Conservation (phyloP, 495 filamentous ascomycete genomes). For the Aspergillus homomorphus region DNA sequence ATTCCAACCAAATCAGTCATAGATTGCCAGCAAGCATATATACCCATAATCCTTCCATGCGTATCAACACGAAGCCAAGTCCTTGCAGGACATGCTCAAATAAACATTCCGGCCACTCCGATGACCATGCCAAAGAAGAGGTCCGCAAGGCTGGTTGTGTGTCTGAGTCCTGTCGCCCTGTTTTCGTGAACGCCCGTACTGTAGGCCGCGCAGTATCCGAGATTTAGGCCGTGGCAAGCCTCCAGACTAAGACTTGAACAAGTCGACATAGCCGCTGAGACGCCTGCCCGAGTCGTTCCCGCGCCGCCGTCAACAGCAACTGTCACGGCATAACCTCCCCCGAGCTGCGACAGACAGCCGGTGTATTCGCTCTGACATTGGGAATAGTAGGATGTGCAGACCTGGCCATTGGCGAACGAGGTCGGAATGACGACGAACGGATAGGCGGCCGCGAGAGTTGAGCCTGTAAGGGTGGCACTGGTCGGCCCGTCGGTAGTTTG, state of each 20-base stretch:
- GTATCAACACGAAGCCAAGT: constrained; percentile 5
- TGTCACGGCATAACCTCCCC: constrained; percentile 47
- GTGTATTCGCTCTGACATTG: constrained; percentile 63
- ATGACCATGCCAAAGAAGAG: constrained; percentile 40
- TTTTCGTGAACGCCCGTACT: constrained; percentile 32
- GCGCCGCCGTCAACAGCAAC: constrained; percentile 37
- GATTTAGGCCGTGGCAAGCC: constrained; percentile 58
- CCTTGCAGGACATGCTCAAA: constrained; percentile 24
- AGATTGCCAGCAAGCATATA: not conserved
- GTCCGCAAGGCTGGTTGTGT: constrained; percentile 38
- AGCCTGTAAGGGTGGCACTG: constrained; percentile 42
- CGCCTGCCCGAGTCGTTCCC: constrained; percentile 60
- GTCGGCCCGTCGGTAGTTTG: constrained; percentile 25
- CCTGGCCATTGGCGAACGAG: constrained; percentile 57
- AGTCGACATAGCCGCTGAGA: constrained; percentile 54
- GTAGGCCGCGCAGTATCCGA: constrained; percentile 51
- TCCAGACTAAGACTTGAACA: constrained; percentile 61
- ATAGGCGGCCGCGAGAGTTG: constrained; percentile 48
- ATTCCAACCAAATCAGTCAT: not conserved
- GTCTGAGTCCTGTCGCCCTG: constrained; percentile 21
- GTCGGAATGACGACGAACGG: constrained; percentile 67
- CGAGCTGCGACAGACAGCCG: constrained; percentile 58
- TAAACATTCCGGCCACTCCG: constrained; percentile 44
- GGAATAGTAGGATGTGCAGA: constrained; percentile 64
- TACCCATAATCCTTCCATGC: constrained; percentile 8